Base-by-base conservation (phyloP, 441 rosid species). In the Pelargonium fulgidum region DNA sequence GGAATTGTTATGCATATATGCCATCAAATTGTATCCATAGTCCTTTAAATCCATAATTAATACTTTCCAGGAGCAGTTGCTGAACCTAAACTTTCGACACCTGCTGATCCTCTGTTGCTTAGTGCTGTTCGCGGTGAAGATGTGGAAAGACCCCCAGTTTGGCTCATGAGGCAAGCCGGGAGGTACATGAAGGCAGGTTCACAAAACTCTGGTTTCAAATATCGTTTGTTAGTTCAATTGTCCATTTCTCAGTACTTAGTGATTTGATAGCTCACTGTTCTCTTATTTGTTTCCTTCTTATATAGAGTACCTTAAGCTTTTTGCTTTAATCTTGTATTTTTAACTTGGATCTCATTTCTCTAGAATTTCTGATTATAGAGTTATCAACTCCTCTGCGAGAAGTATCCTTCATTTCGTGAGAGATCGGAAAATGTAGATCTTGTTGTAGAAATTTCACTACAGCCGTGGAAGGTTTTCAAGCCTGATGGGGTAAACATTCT, bases 81-180 rank as follows among this genome's bases (percentile, higher is more conserved):
- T 0, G 92, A 90, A 76, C 97, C 97, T 7, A 85, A 80, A 80
- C 73, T 83, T 13, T 71, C 83, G 0, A 69, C 83, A 17, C 74
- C 78, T 19, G 76, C 87, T 0, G 92, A 90, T 77, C 97, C 97
- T 8, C 81, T 94, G 75, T 81, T 94, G 84, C 96, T 90, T 7
- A 84, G 87, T 79, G 97, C 99, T 79, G 97, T 92, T 59, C 85
- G 86, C 78, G 97, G 99, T 64, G 81, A 78, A 74, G 88, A 85
- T 81, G 92, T 94, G 72, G 97, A 91, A 72, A 86, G 99, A 75
- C 97, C 99, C 62, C 99, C 99, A 8, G 97, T 94, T 81, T 94
- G 99, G 99, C 97, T 94, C 66, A 93, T 93, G 97, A 89, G 99
- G 80, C 97, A 94, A 84, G 99, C 99, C 24, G 96, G 99, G 89